Evolutionary conservation across 257 asterid genomes (phyloP).

Genomic region (Solanum chilense): DNA sequence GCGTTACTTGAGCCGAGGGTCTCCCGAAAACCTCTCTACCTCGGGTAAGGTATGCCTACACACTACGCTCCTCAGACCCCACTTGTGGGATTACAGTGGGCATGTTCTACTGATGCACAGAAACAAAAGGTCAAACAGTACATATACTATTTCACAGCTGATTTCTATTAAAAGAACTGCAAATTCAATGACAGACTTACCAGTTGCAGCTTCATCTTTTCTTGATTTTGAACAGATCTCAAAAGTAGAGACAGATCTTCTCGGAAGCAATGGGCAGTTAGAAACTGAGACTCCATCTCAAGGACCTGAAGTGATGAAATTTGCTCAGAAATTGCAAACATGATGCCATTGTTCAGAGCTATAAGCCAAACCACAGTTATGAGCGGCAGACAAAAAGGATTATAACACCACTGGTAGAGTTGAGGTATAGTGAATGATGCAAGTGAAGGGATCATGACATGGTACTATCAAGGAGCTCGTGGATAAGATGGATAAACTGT

Average conservation of each 20-base stretch:
- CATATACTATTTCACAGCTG: neutral
- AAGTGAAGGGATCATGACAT: neutral
- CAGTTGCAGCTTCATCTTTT: slow-evolving; percentile 81
- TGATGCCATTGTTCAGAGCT: neutral
- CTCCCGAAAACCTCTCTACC: neutral
- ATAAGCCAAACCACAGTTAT: neutral
- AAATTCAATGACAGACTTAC: slow-evolving; percentile 24
- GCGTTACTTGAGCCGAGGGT: neutral
- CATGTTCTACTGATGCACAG: neutral
- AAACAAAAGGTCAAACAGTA: neutral
- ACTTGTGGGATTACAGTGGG: neutral
- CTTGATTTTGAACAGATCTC: slow-evolving; percentile 73
- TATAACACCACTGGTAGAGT: neutral
- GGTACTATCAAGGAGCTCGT: neutral
- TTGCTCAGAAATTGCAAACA: neutral
- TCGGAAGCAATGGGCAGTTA: slow-evolving; percentile 57
- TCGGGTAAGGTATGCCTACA: neutral
- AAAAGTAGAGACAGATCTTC: slow-evolving; percentile 74
- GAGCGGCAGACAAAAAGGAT: neutral
- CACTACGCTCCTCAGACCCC: neutral
- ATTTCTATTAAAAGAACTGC: neutral
- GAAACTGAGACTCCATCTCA: slow-evolving; percentile 61
- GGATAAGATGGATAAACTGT: neutral
- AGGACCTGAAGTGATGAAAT: slow-evolving; percentile 45
- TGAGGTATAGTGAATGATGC: neutral